These are phyloP conservation scores for Wickerhamiella alocasiicola DNA, from an alignment of 805 yeast genomes.

Conservation along the genomic window DNA sequence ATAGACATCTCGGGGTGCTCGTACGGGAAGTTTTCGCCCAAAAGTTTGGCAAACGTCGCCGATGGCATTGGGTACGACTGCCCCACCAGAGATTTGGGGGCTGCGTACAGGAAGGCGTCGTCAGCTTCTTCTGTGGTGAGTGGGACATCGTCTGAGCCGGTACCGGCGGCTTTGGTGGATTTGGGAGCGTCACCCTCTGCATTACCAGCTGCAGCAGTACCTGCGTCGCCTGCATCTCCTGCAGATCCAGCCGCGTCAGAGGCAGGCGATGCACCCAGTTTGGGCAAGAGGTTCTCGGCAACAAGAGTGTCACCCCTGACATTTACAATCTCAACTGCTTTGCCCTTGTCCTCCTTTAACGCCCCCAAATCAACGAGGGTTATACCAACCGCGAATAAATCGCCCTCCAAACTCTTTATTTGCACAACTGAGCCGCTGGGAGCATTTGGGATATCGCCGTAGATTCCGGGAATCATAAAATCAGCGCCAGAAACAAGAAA, in stretches of 20 bases:
- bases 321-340: constrained; percentile 67
- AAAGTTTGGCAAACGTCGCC: constrained; percentile 51
- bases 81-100: constrained; percentile 51
- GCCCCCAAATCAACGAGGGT: constrained; percentile 31
- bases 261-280: constrained; percentile 11
- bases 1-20: constrained; percentile 30
- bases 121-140: constrained; percentile 26
- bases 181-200: background rate
- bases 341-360: constrained; percentile 53
- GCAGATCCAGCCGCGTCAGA: constrained; percentile 12
- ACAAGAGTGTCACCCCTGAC: constrained; percentile 53
- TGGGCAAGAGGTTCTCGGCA: constrained; percentile 39
- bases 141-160: constrained; percentile 3
- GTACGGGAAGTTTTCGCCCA: constrained; percentile 60
- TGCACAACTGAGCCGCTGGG: constrained; percentile 56
- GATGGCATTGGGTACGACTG: constrained; percentile 48
- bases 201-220: constrained; percentile 6
- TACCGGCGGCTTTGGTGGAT: background rate
- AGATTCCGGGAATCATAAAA: constrained; percentile 34
- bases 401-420: constrained; percentile 41
- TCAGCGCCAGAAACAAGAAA: constrained; percentile 66
- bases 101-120: constrained; percentile 55
- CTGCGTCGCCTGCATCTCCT: constrained; percentile 14
- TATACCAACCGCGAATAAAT: constrained; percentile 19
- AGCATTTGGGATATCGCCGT: constrained; percentile 43